Evolutionary conservation across 768 basidiomycete genomes (phyloP).

Genomic region (Boletus sp.): DNA sequence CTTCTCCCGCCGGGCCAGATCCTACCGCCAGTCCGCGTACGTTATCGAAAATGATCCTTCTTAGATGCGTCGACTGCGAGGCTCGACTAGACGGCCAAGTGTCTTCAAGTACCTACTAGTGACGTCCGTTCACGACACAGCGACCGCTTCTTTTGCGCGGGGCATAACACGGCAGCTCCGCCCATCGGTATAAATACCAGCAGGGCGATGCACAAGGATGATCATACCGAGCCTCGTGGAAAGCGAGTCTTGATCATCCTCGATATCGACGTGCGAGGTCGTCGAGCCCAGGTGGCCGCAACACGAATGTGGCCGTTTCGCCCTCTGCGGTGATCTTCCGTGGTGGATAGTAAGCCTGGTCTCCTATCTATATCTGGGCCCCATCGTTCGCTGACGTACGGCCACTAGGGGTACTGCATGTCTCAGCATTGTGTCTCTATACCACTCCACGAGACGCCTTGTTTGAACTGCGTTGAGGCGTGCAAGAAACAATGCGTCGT

Average conservation of each 20-base stretch:
- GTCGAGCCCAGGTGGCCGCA: constrained; percentile 8
- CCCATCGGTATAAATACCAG: background rate
- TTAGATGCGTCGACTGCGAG: background rate
- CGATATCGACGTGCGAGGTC: constrained; percentile 1
- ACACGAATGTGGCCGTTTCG: constrained; percentile 5
- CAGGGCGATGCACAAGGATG: background rate
- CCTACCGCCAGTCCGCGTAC: background rate
- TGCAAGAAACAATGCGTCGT: background rate
- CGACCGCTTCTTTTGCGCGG: background rate
- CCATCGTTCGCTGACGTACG: background rate
- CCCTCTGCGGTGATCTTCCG: background rate
- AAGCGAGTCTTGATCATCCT: background rate
- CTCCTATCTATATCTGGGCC: background rate
- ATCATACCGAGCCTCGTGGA: background rate
- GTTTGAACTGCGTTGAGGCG: background rate
- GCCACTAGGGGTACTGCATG: background rate
- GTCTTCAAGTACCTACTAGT: background rate
- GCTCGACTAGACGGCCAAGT: background rate
- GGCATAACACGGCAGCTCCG: background rate
- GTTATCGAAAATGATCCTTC: background rate
- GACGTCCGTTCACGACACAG: background rate
- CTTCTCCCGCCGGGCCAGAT: background rate
- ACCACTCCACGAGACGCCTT: constrained; percentile 3
- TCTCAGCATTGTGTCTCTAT: background rate
- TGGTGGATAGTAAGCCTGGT: constrained; percentile 10